Conservation (phyloP, 1,284 basidiomycete genomes). For the Malassezia sympodialis region DNA sequence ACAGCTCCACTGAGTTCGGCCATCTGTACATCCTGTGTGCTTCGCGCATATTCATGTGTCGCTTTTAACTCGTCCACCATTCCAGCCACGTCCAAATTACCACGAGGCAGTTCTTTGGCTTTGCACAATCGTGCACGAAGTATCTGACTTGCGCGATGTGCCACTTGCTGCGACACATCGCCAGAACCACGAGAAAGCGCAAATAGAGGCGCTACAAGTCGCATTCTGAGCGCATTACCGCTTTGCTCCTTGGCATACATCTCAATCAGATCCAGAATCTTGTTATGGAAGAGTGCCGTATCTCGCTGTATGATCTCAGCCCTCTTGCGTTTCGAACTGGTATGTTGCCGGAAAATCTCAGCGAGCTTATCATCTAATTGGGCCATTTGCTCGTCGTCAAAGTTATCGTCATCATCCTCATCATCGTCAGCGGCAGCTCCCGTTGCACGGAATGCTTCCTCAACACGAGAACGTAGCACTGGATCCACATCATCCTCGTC, state of each 20-base stretch:
- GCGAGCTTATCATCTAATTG: constrained; percentile 85
- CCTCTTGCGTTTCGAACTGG: constrained; percentile 52
- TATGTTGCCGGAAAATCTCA: constrained; percentile 65
- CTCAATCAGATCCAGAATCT: constrained; percentile 82
- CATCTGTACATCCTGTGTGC: constrained; percentile 58
- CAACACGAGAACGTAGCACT: constrained; percentile 60
- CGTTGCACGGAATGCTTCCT: constrained; percentile 65
- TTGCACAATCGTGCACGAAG: constrained; percentile 66
- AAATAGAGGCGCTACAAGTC: constrained; percentile 65
- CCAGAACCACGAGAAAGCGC: constrained; percentile 53
- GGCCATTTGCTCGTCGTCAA: constrained; percentile 85
- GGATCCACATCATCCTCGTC: constrained; percentile 53
- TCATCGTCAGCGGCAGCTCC: constrained; percentile 56
- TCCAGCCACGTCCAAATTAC: constrained; percentile 51
- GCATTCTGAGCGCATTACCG: constrained; percentile 56
- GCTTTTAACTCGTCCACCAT: constrained; percentile 56
- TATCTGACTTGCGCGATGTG: constrained; percentile 72
- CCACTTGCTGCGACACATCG: constrained; percentile 56
- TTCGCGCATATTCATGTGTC: constrained; percentile 66
- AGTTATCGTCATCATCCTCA: constrained; percentile 39
- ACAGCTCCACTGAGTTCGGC: constrained; percentile 58
- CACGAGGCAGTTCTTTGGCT: constrained; percentile 59
- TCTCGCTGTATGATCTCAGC: constrained; percentile 31
- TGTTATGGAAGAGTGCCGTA: constrained; percentile 74
- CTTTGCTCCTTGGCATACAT: constrained; percentile 68